Base-by-base conservation (phyloP, 371 early-diverging fungal genomes). In the Syncephalastrum racemosum region DNA sequence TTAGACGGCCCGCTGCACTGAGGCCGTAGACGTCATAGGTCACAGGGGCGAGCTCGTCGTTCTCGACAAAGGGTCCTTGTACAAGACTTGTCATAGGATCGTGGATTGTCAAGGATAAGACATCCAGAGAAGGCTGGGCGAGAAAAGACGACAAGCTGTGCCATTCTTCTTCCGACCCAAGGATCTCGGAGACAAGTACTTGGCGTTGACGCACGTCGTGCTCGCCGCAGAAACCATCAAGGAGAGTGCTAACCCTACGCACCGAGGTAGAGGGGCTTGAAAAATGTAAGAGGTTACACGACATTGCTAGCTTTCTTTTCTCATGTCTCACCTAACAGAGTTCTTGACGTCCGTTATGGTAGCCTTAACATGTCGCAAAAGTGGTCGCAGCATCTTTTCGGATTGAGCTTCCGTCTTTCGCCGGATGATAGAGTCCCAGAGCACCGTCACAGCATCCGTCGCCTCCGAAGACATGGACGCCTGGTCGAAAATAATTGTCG, bases 1-100 rank as follows among this genome's bases (percentile, higher is more conserved):
- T 69, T 48, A 79, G 53, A 4, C 86, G 76, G 18, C 73, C 83
- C 42, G 80, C 83, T 3, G 79, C 64, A 15, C 80, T 81, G 4
- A 84, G 59, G 0, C 84, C 86, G 65, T 79, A 79, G 13, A 74
- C 52, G 55, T 86, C 86, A 25, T 81, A 83, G 0, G 56, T n/a
- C 6, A 76, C 58, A 1, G 69, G 62, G 16, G 51, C 46, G 12
- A 73, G 20, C 41, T 79, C 79, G 24, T 67, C 73, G 12, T 63
- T 62, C 6, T 75, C 75, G 1, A 65, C 54, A 0, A 67, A 48
- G 6, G 61, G 7, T 18, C 56, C 46, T 15, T 55, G 47, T 4
- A 68, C 55, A 3, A 70, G 25, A 64, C 4, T 39, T 14, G 46
- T 72, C 62, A 31, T 31, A 10, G 36, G 10, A 31, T 31, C 36